A percentile compares a stretch with the other conserved stretches of the same genome.
Conservation (phyloP, 805 yeast genomes). For the Komagataella pseudopastoris region DNA sequence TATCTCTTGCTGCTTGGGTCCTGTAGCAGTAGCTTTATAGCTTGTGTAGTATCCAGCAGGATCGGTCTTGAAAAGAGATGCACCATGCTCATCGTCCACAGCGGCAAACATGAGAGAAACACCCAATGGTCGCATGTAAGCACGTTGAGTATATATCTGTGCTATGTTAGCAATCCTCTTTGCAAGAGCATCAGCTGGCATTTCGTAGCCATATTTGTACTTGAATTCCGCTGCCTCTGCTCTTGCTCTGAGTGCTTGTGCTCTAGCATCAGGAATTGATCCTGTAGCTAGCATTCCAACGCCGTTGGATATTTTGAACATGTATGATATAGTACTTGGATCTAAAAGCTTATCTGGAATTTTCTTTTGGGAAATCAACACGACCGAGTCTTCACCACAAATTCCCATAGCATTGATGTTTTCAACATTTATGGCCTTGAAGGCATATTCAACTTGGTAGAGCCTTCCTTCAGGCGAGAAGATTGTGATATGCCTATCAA, state of each 20-base stretch:
- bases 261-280: slow-evolving; percentile 89
- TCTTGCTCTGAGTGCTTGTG: slow-evolving; percentile 81
- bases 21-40: slow-evolving; percentile 85
- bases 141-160: slow-evolving; percentile 93
- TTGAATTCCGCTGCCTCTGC: slow-evolving; percentile 93
- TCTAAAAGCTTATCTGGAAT: slow-evolving; percentile 92
- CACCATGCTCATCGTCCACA: slow-evolving; percentile 83
- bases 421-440: slow-evolving; percentile 89
- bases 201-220: slow-evolving; percentile 90
- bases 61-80: slow-evolving; percentile 82
- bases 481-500: slow-evolving; percentile 96
- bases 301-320: slow-evolving; percentile 68
- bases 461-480: slow-evolving; percentile 98
- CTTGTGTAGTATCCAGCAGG: slow-evolving; percentile 96
- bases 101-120: slow-evolving; percentile 83
- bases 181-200: slow-evolving; percentile 88
- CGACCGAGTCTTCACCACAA: slow-evolving; percentile 77
- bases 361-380: slow-evolving; percentile 86
- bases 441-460: slow-evolving; percentile 96
- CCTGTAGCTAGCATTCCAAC: slow-evolving; percentile 92
- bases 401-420: slow-evolving; percentile 84
- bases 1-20: slow-evolving; percentile 96
- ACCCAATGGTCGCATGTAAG: slow-evolving; percentile 97
- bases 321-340: slow-evolving; percentile 72
- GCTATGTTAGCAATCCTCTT: slow-evolving; percentile 93